Base-by-base conservation (phyloP, 768 basidiomycete genomes). In the Boletus vinaceobasis region DNA sequence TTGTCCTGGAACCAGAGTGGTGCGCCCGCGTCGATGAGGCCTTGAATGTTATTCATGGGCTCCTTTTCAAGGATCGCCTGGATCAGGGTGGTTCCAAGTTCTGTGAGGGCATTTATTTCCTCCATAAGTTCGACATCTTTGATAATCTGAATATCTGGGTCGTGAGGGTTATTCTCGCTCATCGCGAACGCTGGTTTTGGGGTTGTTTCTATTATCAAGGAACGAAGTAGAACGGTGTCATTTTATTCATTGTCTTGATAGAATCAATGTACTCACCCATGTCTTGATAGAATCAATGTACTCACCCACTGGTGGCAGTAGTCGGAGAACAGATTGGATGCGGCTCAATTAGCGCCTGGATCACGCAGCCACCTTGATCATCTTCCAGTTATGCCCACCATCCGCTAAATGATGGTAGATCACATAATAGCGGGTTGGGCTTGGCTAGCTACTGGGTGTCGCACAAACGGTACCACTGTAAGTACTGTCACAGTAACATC, bases 401-500 rank as follows among this genome's bases (percentile, higher is more conserved):
- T 23, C 4, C 35, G 7, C 27, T 37, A 10, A 31, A 21, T 29
- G 8, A 19, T 43, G 15, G 14, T 17, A 23, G 15, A 56, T 61
- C 62, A 61, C 62, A 47, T 65, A 67, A 65, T 58, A 40, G 1
- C 5, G 2, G 7, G 33, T 14, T 15, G 5, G 21, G 21, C 32
- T 63, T 57, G 52, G 46, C 46, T 13, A 35, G 47, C 46, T 36
- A 61, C 70, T 95, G 93, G 92, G 87, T 94, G 58, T 91, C 91
- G 26, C 85, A 90, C 70, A 93, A 94, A 73, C 88, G 85, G 63
- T 96, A 95, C 73, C 89, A 83, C 68, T 97, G 94, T 85, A 93
- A 94, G 69, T 98, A 98, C 77, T 98, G 97, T 76, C 89, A 93
- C 48, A 93, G 97, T 76, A 90, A 93, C 48, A 93, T 93, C 59